phyloP scores from a whole-genome alignment of 169 alveolate genomes.

The Cryptosporidium bovis region DNA sequence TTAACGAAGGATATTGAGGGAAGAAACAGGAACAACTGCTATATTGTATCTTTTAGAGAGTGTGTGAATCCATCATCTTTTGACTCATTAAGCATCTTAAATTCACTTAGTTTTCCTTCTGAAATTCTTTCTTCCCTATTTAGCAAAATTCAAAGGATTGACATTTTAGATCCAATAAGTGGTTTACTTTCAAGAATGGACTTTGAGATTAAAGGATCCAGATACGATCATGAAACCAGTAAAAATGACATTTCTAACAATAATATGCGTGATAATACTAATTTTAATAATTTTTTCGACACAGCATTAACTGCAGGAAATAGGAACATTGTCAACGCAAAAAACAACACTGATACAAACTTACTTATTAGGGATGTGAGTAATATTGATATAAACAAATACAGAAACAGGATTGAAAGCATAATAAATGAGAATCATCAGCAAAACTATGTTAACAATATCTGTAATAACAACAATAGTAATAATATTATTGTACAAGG shows the following conservation, averaged over 20 bases:
- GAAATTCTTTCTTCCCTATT: slow-evolving; percentile 10
- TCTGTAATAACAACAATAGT: too few relatives aligned
- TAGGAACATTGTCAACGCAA: slow-evolving; percentile 14
- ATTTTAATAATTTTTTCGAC: too few relatives aligned
- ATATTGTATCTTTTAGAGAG: slow-evolving; percentile 45
- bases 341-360: not conserved
- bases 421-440: not conserved
- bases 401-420: not conserved
- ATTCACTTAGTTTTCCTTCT: slow-evolving; percentile 45
- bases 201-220: not conserved
- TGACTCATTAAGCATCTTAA: slow-evolving; percentile 37
- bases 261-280: not conserved
- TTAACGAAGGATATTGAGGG: too few relatives aligned
- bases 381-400: slow-evolving; percentile 44
- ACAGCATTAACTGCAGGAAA: slow-evolving; percentile 10
- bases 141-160: slow-evolving; percentile 26
- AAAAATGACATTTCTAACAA: not conserved
- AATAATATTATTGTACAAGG: too few relatives aligned
- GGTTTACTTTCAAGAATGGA: not conserved
- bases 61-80: slow-evolving; percentile 31
- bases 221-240: not conserved
- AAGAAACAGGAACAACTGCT: not conserved
- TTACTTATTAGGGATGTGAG: slow-evolving; percentile 1
- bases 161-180: slow-evolving; percentile 59
- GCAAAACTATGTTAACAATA: too few relatives aligned